These are phyloP conservation scores for Curvularia spicifera DNA, from an alignment of 2,329 filamentous ascomycete species.

Conservation along the genomic window DNA sequence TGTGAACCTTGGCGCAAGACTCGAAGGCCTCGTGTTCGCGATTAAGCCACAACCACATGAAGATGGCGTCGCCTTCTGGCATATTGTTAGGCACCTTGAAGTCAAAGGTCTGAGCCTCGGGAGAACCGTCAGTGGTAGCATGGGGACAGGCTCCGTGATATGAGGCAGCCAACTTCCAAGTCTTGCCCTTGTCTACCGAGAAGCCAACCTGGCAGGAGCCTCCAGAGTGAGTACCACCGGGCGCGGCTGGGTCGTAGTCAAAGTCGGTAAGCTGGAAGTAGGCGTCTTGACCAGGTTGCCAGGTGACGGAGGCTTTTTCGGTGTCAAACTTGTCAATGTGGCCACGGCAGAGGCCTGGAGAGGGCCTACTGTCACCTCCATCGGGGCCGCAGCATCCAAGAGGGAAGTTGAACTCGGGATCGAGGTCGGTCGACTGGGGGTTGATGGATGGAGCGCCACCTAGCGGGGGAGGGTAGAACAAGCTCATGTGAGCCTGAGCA, in stretches of 20 bases:
- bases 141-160: slow-evolving; percentile 58
- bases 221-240: slow-evolving; percentile 54
- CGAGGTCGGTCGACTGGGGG: slow-evolving; percentile 28
- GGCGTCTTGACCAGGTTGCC: slow-evolving; percentile 52
- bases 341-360: slow-evolving; percentile 52
- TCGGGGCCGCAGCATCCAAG: slow-evolving; percentile 54
- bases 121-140: slow-evolving; percentile 47
- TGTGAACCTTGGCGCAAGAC: slow-evolving; percentile 55
- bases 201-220: slow-evolving; percentile 58
- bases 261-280: slow-evolving; percentile 49
- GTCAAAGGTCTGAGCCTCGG: slow-evolving; percentile 53
- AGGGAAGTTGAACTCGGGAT: slow-evolving; percentile 51
- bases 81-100: slow-evolving; percentile 55
- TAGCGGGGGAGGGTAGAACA: slow-evolving; percentile 53
- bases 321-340: slow-evolving; percentile 54
- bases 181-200: slow-evolving; percentile 52
- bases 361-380: slow-evolving; percentile 43
- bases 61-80: slow-evolving; percentile 51
- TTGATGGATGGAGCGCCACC: slow-evolving; percentile 55
- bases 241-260: slow-evolving; percentile 39
- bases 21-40: slow-evolving; percentile 51
- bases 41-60: slow-evolving; percentile 58
- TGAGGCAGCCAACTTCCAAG: slow-evolving; percentile 54
- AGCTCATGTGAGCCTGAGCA: slow-evolving; percentile 52
- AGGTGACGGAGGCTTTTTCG: slow-evolving; percentile 52